phyloP scores from a whole-genome alignment of 345 rosid genomes.

The Camelina laxa region DNA sequence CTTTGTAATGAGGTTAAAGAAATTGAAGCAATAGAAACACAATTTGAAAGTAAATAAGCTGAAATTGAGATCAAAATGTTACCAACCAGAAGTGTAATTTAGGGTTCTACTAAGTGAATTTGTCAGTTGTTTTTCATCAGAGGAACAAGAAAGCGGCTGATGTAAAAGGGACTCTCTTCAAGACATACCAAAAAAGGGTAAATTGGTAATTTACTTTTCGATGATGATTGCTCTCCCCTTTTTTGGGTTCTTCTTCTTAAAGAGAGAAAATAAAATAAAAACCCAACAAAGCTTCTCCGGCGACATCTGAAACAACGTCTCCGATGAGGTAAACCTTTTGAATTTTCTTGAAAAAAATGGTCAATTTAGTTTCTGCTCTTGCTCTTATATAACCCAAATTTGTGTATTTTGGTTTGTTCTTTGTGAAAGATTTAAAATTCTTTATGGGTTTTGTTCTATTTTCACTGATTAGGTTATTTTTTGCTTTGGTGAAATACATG shows the following conservation, averaged over 20 bases:
- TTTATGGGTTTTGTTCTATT: neutral
- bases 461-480: neutral
- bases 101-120: constrained; percentile 27
- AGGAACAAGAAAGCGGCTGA: constrained; percentile 4
- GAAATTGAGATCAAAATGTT: constrained; percentile 12
- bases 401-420: neutral
- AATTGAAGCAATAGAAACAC: neutral
- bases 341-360: neutral
- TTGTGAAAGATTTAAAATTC: neutral
- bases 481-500: neutral
- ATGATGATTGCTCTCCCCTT: neutral
- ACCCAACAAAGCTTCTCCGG: constrained; percentile 12
- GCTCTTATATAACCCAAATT: neutral
- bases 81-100: constrained; percentile 29
- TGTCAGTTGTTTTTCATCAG: neutral
- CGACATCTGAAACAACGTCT: constrained; percentile 4
- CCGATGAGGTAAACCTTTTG: constrained; percentile 7
- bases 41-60: neutral
- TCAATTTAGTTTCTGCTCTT: neutral
- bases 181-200: constrained; percentile 8
- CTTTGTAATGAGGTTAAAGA: neutral
- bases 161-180: too few species aligned
- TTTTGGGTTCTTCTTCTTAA: neutral
- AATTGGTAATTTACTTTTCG: neutral
- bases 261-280: neutral